Evolutionary conservation across 2,329 filamentous ascomycete genomes (phyloP), one percentile per base, ranked within the genome.

Genomic region (Geoglossum cookeanum): DNA sequence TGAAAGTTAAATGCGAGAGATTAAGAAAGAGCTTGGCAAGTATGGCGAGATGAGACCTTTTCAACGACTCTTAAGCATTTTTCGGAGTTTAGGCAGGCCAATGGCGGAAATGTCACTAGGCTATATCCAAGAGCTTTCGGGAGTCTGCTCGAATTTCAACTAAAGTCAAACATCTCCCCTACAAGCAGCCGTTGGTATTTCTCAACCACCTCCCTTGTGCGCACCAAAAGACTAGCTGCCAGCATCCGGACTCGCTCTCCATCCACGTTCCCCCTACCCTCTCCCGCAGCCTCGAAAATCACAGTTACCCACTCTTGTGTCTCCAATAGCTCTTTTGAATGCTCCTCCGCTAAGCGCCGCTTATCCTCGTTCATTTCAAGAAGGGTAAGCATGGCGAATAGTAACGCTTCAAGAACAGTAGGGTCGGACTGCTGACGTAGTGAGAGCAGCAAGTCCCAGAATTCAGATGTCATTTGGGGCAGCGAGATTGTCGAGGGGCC

Each of bases 1-100:
- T 98, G 61, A 95, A 90, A 74, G 75, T 80, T 64, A 97, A 97
- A 75, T 92, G 87, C 63, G 74, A 81, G 67, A 77, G 78, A 64
- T 75, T 91, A 64, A 73, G 75, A 65, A 65, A 70, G 55, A 69
- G 70, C 55, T 62, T 75, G 63, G 68, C 66, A 51, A 70, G 72
- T 63, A 64, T 74, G 47, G 63, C 64, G 44, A 51, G 33, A 27
- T 58, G n/a, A 53, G 37, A 11, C 15, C 7, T 3, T 11, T 53
- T 33, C 22, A 9, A 8, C n/a, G 30, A 3, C n/a, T 17, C 22
- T 35, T 11, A 15, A 11, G 49, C 49, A 37, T 53, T 9, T 30
- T 52, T 32, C 32, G 49, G 49, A 53, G 49, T 53, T 53, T 17
- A 17, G 49, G 29, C 8, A 22, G 27, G 32, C 33, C 15, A n/a